phyloP scores from a whole-genome alignment of 2,329 filamentous ascomycete species.

The Cryphonectria carpinicola region DNA sequence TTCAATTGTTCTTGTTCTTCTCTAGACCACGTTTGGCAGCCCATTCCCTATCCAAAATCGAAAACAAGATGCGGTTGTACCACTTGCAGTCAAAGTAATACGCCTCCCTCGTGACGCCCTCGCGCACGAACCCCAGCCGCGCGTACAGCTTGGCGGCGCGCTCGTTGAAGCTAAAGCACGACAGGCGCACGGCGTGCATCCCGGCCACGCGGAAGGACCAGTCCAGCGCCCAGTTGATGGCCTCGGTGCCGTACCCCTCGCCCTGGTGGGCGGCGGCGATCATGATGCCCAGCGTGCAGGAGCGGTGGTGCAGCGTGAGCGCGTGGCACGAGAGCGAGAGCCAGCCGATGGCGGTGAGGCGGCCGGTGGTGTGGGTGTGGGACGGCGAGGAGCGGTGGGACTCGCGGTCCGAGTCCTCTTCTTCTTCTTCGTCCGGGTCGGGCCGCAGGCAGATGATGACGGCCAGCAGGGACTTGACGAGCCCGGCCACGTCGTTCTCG shows the following conservation, averaged over 20 bases:
- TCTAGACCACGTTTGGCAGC: conserved; percentile 18
- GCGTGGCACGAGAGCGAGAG: conserved; percentile 21
- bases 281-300: conserved; percentile 22
- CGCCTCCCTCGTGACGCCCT: conserved; percentile 47
- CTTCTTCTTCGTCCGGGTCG: neutral
- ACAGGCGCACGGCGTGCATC: conserved; percentile 48
- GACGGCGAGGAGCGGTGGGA: neutral
- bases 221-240: conserved; percentile 50
- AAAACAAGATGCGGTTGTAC: conserved; percentile 40
- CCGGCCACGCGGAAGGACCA: conserved; percentile 51
- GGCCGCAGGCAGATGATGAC: conserved; percentile 23
- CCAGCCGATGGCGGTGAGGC: conserved; percentile 20
- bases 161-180: conserved; percentile 46
- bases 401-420: neutral
- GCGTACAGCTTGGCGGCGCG: conserved; percentile 48
- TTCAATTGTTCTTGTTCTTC: neutral
- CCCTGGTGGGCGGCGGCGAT: conserved; percentile 23
- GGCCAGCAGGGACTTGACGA: conserved; percentile 17
- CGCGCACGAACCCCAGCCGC: conserved; percentile 48
- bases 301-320: conserved; percentile 19
- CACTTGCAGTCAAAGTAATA: conserved; percentile 49
- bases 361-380: neutral
- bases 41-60: conserved; percentile 47
- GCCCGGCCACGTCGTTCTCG: conserved; percentile 15
- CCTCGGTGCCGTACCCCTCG: conserved; percentile 49